Evolutionary conservation across 164 flowering plant genomes (phyloP), one percentile per base, ranked within the genome.

Genomic region (Tinospora cordifolia): DNA sequence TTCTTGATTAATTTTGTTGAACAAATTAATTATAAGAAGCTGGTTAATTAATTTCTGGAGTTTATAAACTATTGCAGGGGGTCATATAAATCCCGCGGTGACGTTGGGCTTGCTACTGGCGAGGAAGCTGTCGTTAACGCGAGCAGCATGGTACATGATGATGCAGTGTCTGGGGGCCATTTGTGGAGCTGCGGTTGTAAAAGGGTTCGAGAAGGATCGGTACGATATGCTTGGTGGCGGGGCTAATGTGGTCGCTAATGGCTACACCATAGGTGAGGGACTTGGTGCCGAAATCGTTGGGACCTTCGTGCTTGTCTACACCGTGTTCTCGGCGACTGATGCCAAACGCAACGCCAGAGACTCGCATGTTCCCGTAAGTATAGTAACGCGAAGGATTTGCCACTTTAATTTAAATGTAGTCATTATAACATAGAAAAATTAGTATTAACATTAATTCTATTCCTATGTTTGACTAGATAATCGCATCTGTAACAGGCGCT

Each of bases 201-300:
- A 91, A 72, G 95, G 91, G 6, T 88, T 89, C 77, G 65, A 71
- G 47, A 44, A 51, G 51, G 17, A 3, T 8, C 38, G 62, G 13
- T 78, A 78, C 78, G 57, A 77, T 68, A 0, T 30, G 4, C 15
- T 70, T 0, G 83, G 83, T 13, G 97, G 97, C 40, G 95, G 92
- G 4, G 91, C 90, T 67, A 91, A 89, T 69, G n/a, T 39, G 6
- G 90, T 91, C 0, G 66, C 59, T 49, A 79, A 14, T 17, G 95
- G 95, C 9, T 91, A 89, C 88, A 85, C 90, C 73, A 89, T 87
- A 72, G 97, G 95, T 3, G 83, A 74, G 26, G 95, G 90, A 7
- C 90, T 91, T 8, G 97, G 93, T 10, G 97, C 94, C 27, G 97
- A 91, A n/a, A n/a, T n/a, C n/a, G n/a, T n/a, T n/a, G n/a, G n/a